A percentile compares a stretch with the other conserved stretches of the same genome.
Evolutionary conservation across 176 grass and related monocot species (phyloP).

Genomic region (Triticum timopheevii): DNA sequence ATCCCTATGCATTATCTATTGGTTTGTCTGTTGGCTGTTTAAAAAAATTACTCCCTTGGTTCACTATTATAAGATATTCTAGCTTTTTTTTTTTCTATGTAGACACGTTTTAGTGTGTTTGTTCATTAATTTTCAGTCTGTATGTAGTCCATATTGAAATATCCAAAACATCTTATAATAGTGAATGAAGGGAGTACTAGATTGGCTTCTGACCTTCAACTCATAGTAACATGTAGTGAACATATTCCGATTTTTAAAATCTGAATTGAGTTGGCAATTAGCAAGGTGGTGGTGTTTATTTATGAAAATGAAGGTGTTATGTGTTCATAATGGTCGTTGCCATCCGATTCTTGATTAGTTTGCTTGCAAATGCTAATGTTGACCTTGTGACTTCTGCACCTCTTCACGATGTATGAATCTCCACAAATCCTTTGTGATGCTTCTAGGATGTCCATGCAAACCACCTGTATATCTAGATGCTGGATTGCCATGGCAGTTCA

Average conservation of each 20-base stretch:
- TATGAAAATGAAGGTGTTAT: neutral
- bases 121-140: too few relatives aligned
- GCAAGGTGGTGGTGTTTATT: neutral
- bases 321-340: neutral
- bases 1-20: neutral
- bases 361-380: neutral
- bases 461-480: too few relatives aligned
- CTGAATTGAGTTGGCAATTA: too few relatives aligned
- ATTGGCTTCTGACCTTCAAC: neutral
- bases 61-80: too few relatives aligned
- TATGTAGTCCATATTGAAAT: too few relatives aligned
- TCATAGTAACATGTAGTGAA: neutral
- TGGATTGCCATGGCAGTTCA: too few relatives aligned
- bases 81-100: too few relatives aligned
- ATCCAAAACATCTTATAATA: too few relatives aligned
- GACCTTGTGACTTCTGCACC: neutral
- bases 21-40: neutral
- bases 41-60: neutral
- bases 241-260: too few relatives aligned
- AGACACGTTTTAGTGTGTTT: too few relatives aligned
- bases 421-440: neutral
- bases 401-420: neutral
- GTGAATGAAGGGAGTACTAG: neutral
- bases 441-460: neutral
- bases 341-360: too few relatives aligned